A percentile compares a stretch with the other conserved stretches of the same genome.
Conservation (phyloP, 2,329 filamentous ascomycete genomes). For the Colletotrichum sansevieriae region DNA sequence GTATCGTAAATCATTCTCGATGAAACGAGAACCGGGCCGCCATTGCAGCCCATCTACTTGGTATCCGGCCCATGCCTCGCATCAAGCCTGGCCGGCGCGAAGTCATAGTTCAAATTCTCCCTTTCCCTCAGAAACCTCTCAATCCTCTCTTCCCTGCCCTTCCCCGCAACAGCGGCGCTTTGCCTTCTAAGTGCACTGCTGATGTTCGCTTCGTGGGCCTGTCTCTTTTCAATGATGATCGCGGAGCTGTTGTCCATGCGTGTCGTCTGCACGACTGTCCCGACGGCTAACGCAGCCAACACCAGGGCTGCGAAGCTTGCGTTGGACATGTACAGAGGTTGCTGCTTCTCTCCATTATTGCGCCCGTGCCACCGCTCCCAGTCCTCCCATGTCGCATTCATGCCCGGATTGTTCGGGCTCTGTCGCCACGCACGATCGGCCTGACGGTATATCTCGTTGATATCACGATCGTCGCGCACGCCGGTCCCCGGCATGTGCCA, state of each 20-base stretch:
- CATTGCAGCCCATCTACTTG: constrained; percentile 5
- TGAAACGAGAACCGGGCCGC: constrained; percentile 16
- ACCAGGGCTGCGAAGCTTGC: constrained; percentile 82
- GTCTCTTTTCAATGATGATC: constrained; percentile 74
- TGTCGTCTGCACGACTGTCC: constrained; percentile 78
- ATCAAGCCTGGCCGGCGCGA: constrained; percentile 44
- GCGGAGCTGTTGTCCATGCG: constrained; percentile 74
- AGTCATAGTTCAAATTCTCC: constrained; percentile 61
- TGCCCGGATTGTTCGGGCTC: constrained; percentile 61
- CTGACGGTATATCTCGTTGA: constrained; percentile 53
- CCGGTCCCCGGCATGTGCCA: constrained; percentile 71
- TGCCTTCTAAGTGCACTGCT: constrained; percentile 69
- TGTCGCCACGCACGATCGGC: constrained; percentile 64
- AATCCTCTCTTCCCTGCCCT: constrained; percentile 75
- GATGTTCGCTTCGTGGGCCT: constrained; percentile 75
- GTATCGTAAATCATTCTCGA: constrained; percentile 30
- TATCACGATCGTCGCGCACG: constrained; percentile 60
- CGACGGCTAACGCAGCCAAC: constrained; percentile 72
- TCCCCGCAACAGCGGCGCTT: constrained; percentile 64
- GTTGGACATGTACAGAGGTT: constrained; percentile 80
- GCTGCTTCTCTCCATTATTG: constrained; percentile 62
- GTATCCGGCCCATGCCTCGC: constrained; percentile 8
- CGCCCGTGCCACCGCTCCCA: constrained; percentile 85
- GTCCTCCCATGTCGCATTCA: constrained; percentile 97
- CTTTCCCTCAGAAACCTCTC: constrained; percentile 82